Evolutionary conservation across 1,284 basidiomycete genomes (phyloP).

Genomic region (Termitomyces sp.): DNA sequence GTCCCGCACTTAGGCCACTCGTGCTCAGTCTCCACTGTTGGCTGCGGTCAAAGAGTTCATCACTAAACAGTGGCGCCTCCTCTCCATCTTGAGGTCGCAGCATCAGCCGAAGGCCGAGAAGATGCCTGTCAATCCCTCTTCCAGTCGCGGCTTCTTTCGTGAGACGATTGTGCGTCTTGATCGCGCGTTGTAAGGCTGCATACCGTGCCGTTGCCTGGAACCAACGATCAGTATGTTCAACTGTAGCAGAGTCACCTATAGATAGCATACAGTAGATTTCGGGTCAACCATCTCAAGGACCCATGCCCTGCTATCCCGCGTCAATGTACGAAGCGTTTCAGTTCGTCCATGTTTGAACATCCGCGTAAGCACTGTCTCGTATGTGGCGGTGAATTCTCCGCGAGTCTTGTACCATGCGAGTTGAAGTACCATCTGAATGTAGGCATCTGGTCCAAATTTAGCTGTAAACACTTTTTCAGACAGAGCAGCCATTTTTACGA

Average conservation of each 20-base stretch:
- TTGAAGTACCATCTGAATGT: conserved; percentile 91
- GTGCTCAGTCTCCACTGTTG: conserved; percentile 91
- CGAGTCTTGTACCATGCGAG: conserved; percentile 86
- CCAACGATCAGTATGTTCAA: not conserved
- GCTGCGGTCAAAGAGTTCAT: conserved; percentile 74
- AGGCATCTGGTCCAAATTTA: conserved; percentile 83
- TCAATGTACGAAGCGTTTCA: conserved; percentile 85
- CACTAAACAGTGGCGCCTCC: conserved; percentile 59
- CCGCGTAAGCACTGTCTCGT: conserved; percentile 94
- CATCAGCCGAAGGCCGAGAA: conserved; percentile 80
- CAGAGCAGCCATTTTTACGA: not conserved
- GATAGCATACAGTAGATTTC: conserved; percentile 37
- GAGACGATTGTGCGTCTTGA: conserved; percentile 69
- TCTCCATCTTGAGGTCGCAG: conserved; percentile 43
- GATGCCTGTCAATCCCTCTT: conserved; percentile 86
- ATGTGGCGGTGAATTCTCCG: conserved; percentile 81
- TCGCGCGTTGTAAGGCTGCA: conserved; percentile 61
- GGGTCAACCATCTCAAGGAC: conserved; percentile 73
- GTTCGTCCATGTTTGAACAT: conserved; percentile 89
- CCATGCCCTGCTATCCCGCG: conserved; percentile 73
- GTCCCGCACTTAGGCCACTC: conserved; percentile 84
- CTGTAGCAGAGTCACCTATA: not conserved
- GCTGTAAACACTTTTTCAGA: conserved; percentile 32
- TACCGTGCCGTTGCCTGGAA: conserved; percentile 41
- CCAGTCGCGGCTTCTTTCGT: conserved; percentile 83